These are phyloP conservation scores for Clathrospora elynae DNA, from an alignment of 2,329 filamentous ascomycete genomes.

Conservation along the genomic window DNA sequence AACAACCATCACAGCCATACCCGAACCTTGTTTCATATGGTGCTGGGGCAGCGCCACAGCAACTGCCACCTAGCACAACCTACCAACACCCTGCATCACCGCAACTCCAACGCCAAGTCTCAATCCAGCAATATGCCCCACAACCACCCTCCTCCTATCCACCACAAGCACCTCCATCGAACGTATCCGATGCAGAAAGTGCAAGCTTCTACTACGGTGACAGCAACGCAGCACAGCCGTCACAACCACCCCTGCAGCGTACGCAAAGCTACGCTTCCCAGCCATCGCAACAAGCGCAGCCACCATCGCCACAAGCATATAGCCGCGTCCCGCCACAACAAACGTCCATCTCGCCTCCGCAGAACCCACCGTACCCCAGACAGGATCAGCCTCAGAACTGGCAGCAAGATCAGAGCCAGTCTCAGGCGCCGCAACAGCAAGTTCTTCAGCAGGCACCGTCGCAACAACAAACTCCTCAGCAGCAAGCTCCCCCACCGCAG, in stretches of 20 bases:
- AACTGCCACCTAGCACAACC: constrained; percentile 30
- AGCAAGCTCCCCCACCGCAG: constrained; percentile 19
- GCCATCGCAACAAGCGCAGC: constrained; percentile 38
- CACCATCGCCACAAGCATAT: constrained; percentile 46
- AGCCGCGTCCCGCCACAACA: constrained; percentile 33
- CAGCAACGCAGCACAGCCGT: constrained; percentile 24
- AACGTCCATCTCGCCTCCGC: constrained; percentile 41
- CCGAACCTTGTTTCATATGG: constrained; percentile 39
- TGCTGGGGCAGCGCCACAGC: constrained; percentile 24
- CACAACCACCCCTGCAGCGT: constrained; percentile 37
- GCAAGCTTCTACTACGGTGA: constrained; percentile 46
- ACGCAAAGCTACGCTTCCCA: constrained; percentile 41
- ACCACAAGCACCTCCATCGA: constrained; percentile 42
- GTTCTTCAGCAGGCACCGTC: constrained; percentile 19
- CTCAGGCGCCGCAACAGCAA: constrained; percentile 20
- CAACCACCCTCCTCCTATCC: constrained; percentile 40
- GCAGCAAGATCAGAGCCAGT: constrained; percentile 18
- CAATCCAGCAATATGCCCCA: constrained; percentile 42
- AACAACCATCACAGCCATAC: constrained; percentile 45
- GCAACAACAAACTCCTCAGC: constrained; percentile 26
- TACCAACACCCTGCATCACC: constrained; percentile 45
- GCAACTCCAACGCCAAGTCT: constrained; percentile 45
- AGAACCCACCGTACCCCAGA: constrained; percentile 41
- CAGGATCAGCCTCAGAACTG: constrained; percentile 37
- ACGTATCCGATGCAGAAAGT: constrained; percentile 41